A percentile compares a stretch with the other conserved stretches of the same genome.
phyloP scores from a whole-genome alignment of 108 stramenopile genomes.

The Skeletonema costatum region DNA sequence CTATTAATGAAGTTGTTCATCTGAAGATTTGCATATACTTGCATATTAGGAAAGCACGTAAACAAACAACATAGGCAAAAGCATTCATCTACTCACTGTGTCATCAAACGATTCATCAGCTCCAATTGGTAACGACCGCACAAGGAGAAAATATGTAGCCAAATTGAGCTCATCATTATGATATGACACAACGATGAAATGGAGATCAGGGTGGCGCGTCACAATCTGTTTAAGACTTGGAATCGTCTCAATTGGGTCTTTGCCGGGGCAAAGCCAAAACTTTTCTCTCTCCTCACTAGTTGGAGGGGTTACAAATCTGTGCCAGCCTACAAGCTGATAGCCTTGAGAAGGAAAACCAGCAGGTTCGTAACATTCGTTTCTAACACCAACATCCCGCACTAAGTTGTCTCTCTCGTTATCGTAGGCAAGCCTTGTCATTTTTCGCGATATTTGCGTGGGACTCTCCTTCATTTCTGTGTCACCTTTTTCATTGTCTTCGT shows the following conservation, averaged over 20 bases:
- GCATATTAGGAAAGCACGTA: background rate
- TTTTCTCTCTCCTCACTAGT: conserved; percentile 3
- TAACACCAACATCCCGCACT: conserved; percentile 44
- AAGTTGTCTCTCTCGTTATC: conserved; percentile 69
- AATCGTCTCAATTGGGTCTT: conserved; percentile 63
- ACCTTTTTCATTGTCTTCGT: background rate
- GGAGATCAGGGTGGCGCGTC: conserved; percentile 52
- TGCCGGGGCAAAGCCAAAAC: conserved; percentile 19
- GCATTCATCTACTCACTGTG: conserved; percentile 27
- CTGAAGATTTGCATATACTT: conserved; percentile 11
- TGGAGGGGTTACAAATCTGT: conserved; percentile 43
- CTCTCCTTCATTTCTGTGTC: background rate
- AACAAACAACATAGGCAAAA: background rate
- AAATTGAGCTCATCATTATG: conserved; percentile 18
- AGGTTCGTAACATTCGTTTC: conserved; percentile 76
- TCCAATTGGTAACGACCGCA: conserved; percentile 63
- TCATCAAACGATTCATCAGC: conserved; percentile 66
- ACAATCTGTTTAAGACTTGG: conserved; percentile 59
- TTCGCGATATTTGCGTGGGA: background rate
- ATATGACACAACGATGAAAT: conserved; percentile 57
- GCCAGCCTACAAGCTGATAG: conserved; percentile 60
- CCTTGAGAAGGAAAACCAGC: conserved; percentile 64
- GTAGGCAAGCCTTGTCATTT: conserved; percentile 60
- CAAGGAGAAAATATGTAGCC: conserved; percentile 49
- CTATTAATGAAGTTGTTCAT: conserved; percentile 43